Conservation (phyloP, 1,139 yeast species). For the Scheffersomyces insectosa region DNA sequence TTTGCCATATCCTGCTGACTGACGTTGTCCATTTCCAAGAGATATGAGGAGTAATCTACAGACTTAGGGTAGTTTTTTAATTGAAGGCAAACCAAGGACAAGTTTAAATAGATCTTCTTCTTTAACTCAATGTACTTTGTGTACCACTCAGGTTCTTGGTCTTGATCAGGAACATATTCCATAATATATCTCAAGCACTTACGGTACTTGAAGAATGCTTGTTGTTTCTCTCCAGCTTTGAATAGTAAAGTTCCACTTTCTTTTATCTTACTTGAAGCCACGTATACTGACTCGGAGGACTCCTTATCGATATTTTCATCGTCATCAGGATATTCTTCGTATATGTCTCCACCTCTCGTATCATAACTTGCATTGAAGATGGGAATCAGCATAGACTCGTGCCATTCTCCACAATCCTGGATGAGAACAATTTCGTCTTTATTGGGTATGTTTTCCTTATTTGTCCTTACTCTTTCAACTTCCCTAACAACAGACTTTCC, state of each 20-base stretch:
- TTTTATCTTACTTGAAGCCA: conserved; percentile 56
- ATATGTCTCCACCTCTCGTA: conserved; percentile 63
- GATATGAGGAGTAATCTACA: conserved; percentile 52
- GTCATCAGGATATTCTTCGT: conserved; percentile 76
- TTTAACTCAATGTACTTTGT: conserved; percentile 54
- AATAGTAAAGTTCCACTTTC: conserved; percentile 64
- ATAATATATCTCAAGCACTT: conserved; percentile 67
- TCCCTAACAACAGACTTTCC: conserved; percentile 76
- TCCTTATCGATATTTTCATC: conserved; percentile 60
- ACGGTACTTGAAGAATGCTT: conserved; percentile 59
- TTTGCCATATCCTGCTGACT: conserved; percentile 54
- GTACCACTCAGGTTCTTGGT: conserved; percentile 57
- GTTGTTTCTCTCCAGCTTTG: conserved; percentile 49
- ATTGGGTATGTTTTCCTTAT: conserved; percentile 43
- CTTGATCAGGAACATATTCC: conserved; percentile 71
- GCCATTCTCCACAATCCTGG: conserved; percentile 68
- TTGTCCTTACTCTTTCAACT: conserved; percentile 53
- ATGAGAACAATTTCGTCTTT: conserved; percentile 50
- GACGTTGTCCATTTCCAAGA: conserved; percentile 49
- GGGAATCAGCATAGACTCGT: conserved; percentile 51
- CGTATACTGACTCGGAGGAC: conserved; percentile 52
- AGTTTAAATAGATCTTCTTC: conserved; percentile 60
- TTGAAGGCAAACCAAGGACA: conserved; percentile 55
- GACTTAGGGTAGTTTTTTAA: conserved; percentile 45
- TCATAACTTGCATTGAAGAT: conserved; percentile 62